Percentiles rank a stretch among this genome's conserved stretches.
Conservation (phyloP, 352 stramenopile species). For the Globisporangium radiosum region DNA sequence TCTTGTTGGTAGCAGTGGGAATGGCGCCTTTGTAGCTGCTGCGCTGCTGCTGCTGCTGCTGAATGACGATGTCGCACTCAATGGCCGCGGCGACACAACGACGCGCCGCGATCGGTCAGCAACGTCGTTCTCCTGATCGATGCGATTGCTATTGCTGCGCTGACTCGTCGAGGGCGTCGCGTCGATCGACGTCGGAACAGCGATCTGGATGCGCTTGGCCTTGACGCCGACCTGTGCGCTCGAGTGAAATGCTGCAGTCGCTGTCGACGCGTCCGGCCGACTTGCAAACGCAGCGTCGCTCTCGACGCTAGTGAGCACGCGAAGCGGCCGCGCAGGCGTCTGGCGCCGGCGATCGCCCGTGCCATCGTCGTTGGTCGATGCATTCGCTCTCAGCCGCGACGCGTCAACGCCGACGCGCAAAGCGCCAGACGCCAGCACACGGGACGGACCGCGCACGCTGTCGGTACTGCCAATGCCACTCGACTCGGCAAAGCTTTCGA, state of each 20-base stretch:
- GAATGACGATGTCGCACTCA: neutral
- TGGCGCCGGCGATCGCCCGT: slow-evolving; percentile 21
- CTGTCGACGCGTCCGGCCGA: slow-evolving; percentile 20
- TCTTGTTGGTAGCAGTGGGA: slow-evolving; percentile 8
- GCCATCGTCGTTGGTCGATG: slow-evolving; percentile 15
- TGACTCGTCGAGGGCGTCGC: slow-evolving; percentile 5
- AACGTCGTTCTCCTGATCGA: slow-evolving; percentile 10
- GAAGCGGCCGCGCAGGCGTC: slow-evolving; percentile 22
- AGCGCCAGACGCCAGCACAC: slow-evolving; percentile 35
- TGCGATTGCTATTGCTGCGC: neutral
- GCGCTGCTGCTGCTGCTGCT: slow-evolving; percentile 13
- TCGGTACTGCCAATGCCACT: slow-evolving; percentile 1
- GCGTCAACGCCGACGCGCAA: slow-evolving; percentile 30
- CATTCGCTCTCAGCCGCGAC: slow-evolving; percentile 16
- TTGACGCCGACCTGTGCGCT: slow-evolving; percentile 18
- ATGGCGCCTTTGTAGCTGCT: slow-evolving; percentile 10
- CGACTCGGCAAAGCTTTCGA: no score
- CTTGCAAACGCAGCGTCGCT: slow-evolving; percentile 24
- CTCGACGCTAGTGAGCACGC: slow-evolving; percentile 28
- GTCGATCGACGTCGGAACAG: slow-evolving; percentile 8
- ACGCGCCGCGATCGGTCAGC: slow-evolving; percentile 1
- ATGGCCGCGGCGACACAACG: slow-evolving; percentile 2
- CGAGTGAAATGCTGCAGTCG: slow-evolving; percentile 21
- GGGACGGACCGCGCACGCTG: slow-evolving; percentile 8
- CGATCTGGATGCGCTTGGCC: slow-evolving; percentile 32